phyloP scores from a whole-genome alignment of 441 rosid species.

The Bruguiera hainesii region DNA sequence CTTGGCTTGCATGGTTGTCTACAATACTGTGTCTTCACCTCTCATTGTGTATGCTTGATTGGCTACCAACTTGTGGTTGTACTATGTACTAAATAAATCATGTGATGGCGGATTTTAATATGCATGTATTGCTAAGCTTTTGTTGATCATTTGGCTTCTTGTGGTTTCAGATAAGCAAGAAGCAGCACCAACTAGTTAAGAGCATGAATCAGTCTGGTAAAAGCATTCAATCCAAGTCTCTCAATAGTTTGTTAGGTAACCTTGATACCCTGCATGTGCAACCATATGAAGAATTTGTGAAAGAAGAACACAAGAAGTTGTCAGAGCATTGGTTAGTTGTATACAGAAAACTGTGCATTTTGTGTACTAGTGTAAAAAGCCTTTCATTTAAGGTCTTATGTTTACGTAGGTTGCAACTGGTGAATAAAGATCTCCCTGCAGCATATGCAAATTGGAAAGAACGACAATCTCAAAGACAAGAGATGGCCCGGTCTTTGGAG shows the following conservation, averaged over 20 bases:
- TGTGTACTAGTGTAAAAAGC: constrained; percentile 9
- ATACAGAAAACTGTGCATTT: constrained; percentile 24
- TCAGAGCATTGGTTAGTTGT: constrained; percentile 76
- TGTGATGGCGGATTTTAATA: background rate
- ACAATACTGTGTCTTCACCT: background rate
- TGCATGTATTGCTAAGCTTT: constrained; percentile 16
- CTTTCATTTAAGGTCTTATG: constrained; percentile 15
- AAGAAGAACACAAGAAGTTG: constrained; percentile 86
- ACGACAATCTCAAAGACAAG: constrained; percentile 45
- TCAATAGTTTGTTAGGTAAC: constrained; percentile 71
- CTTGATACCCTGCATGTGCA: constrained; percentile 65
- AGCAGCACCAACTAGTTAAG: constrained; percentile 85
- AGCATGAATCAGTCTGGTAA: constrained; percentile 83
- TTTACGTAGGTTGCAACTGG: constrained; percentile 63
- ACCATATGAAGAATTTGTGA: constrained; percentile 85
- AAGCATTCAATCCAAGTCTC: constrained; percentile 68
- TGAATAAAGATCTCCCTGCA: constrained; percentile 64
- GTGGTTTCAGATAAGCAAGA: constrained; percentile 81
- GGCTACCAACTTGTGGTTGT: background rate
- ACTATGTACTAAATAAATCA: background rate
- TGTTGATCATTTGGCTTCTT: constrained; percentile 16
- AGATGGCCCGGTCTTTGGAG: constrained; percentile 51
- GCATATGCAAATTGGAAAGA: constrained; percentile 69
- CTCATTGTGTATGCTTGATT: constrained; percentile 4
- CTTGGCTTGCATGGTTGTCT: constrained; percentile 7